Conservation (phyloP, 1,284 basidiomycete genomes). For the Tranzscheliella williamsii region DNA sequence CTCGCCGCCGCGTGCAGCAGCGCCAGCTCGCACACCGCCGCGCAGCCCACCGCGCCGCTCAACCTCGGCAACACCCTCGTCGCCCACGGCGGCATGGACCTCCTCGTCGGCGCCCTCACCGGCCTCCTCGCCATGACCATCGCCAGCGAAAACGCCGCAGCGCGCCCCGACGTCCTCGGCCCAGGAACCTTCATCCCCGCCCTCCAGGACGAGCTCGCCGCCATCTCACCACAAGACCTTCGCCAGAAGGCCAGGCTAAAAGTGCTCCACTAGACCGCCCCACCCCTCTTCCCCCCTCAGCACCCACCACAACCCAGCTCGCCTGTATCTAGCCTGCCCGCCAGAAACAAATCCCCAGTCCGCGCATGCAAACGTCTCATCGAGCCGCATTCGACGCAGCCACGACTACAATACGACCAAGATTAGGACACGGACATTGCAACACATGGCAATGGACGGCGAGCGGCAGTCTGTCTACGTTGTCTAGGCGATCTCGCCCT, state of each 20-base stretch:
- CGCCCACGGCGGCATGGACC: slow-evolving; percentile 13
- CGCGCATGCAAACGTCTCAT: too few relatives aligned
- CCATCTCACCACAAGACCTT: slow-evolving; percentile 15
- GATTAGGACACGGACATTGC: too few relatives aligned
- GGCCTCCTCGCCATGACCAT: slow-evolving; percentile 78
- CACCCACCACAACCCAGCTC: too few relatives aligned
- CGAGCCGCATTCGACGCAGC: too few relatives aligned
- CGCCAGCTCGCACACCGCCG: slow-evolving; percentile 3
- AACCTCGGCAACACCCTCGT: slow-evolving; percentile 30
- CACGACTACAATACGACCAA: too few relatives aligned
- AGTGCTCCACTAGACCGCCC: slow-evolving; percentile 4
- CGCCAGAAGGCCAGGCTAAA: slow-evolving; percentile 12
- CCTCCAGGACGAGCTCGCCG: slow-evolving; percentile 75
- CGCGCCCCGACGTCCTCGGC: slow-evolving; percentile 73
- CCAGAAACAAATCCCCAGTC: too few relatives aligned
- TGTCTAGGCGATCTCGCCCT: slow-evolving; percentile 43
- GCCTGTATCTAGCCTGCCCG: too few relatives aligned
- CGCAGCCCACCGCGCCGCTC: neutral
- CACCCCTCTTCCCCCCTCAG: neutral
- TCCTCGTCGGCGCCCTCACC: slow-evolving; percentile 50
- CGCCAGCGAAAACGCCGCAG: slow-evolving; percentile 78
- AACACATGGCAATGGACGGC: too few relatives aligned
- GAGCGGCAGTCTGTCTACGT: too few relatives aligned
- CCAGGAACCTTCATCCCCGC: slow-evolving; percentile 86
- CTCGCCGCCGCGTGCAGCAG: slow-evolving; percentile 68